phyloP scores from a whole-genome alignment of 2,329 filamentous ascomycete genomes.

The Zasmidium cellare region DNA sequence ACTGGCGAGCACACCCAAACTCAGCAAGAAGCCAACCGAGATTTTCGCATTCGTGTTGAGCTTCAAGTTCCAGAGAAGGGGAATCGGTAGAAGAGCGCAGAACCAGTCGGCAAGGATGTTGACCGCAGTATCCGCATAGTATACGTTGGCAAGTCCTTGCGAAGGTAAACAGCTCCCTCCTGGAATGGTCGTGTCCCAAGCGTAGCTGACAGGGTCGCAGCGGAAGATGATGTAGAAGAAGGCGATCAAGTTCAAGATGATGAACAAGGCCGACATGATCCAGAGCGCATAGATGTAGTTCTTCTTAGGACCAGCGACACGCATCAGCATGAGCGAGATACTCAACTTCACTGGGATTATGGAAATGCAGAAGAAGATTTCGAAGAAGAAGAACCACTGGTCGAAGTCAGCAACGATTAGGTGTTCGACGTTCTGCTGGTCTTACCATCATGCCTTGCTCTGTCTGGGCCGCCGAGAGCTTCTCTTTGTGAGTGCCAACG shows the following conservation, averaged over 20 bases:
- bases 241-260: constrained; percentile 45
- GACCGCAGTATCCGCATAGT: constrained; percentile 38
- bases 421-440: background rate
- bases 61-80: constrained; percentile 45
- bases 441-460: constrained; percentile 26
- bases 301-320: constrained; percentile 33
- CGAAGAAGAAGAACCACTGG: constrained; percentile 40
- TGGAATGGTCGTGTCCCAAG: constrained; percentile 30
- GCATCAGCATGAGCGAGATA: constrained; percentile 38
- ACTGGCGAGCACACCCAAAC: constrained; percentile 37
- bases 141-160: constrained; percentile 32
- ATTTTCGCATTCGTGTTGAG: constrained; percentile 44
- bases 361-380: constrained; percentile 38
- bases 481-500: constrained; percentile 32
- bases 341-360: constrained; percentile 40
- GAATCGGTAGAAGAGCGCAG: constrained; percentile 40
- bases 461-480: constrained; percentile 18
- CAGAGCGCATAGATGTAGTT: constrained; percentile 32
- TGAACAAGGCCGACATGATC: constrained; percentile 32
- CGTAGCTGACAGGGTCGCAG: constrained; percentile 35
- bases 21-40: constrained; percentile 38
- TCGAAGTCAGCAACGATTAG: constrained; percentile 10
- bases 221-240: constrained; percentile 40
- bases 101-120: constrained; percentile 41
- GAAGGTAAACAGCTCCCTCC: constrained; percentile 32